A percentile compares a stretch with the other conserved stretches of the same genome.
phyloP scores from a whole-genome alignment of 441 rosid species.

The Syzygium syzygioides region DNA sequence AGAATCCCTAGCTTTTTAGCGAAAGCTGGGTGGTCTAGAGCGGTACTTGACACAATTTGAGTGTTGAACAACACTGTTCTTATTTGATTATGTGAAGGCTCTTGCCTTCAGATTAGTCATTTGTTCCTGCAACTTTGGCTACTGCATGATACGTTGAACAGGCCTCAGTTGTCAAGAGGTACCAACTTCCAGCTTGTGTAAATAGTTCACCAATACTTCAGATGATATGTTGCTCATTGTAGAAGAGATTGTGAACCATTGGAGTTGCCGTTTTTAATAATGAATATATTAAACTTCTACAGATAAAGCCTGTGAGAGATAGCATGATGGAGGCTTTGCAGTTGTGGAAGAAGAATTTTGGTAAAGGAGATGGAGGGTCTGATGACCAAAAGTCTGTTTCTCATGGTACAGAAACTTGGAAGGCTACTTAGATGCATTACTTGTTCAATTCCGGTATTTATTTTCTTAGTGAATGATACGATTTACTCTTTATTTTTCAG shows the following conservation, averaged over 20 bases:
- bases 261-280: not conserved
- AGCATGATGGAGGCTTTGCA: constrained; percentile 93
- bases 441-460: not conserved
- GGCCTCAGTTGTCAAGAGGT: not conserved
- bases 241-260: constrained; percentile 1
- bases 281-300: constrained; percentile 15
- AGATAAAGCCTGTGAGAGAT: constrained; percentile 97
- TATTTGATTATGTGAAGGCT: not conserved
- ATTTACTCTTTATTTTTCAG: constrained; percentile 19
- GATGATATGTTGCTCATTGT: not conserved
- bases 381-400: constrained; percentile 61
- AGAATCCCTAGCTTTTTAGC: not conserved
- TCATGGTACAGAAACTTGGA: constrained; percentile 32
- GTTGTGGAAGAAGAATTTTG: constrained; percentile 79
- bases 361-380: constrained; percentile 59
- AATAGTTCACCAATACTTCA: not conserved
- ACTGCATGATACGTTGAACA: not conserved
- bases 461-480: not conserved
- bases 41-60: not conserved
- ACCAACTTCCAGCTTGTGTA: not conserved
- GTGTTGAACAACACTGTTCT: not conserved
- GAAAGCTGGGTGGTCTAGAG: not conserved
- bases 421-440: not conserved
- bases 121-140: not conserved
- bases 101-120: not conserved